phyloP scores from a whole-genome alignment of 805 yeast genomes.

The Candida corydali region DNA sequence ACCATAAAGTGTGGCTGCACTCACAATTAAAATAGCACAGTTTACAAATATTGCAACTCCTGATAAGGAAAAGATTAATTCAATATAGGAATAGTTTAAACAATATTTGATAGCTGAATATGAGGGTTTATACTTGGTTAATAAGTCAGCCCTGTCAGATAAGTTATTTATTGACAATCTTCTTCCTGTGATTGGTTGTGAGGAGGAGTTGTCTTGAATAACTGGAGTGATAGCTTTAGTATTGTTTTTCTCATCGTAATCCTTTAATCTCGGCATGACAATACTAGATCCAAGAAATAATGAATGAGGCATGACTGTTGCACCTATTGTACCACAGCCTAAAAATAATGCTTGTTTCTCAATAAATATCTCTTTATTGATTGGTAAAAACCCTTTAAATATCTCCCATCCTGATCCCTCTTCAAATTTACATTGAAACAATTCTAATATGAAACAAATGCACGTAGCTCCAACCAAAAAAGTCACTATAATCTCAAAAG shows the following conservation, averaged over 20 bases:
- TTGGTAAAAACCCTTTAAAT: constrained; percentile 66
- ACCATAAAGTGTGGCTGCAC: constrained; percentile 37
- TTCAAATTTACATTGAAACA: constrained; percentile 49
- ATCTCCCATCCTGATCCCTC: constrained; percentile 52
- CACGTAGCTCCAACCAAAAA: constrained; percentile 70
- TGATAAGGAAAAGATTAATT: constrained; percentile 37
- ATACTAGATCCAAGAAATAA: constrained; percentile 42
- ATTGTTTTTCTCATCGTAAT: constrained; percentile 25
- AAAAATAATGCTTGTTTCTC: constrained; percentile 39
- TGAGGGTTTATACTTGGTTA: constrained; percentile 36
- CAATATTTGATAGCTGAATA: constrained; percentile 39
- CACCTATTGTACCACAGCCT: constrained; percentile 44
- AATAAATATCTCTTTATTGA: constrained; percentile 23
- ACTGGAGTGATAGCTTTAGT: constrained; percentile 1
- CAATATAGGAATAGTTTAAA: constrained; percentile 36
- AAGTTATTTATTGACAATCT: constrained; percentile 12
- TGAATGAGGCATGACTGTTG: constrained; percentile 48
- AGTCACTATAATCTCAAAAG: constrained; percentile 75
- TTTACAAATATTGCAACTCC: constrained; percentile 43
- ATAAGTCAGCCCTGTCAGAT: constrained; percentile 27
- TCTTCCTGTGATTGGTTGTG: neutral
- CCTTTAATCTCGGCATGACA: constrained; percentile 41
- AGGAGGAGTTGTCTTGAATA: neutral
- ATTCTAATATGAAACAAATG: constrained; percentile 67
- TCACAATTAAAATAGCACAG: constrained; percentile 42